Percentiles rank a stretch among this genome's conserved stretches.
Evolutionary conservation across 2,329 filamentous ascomycete species (phyloP).

Genomic region (Zymoseptoria pseudotritici): DNA sequence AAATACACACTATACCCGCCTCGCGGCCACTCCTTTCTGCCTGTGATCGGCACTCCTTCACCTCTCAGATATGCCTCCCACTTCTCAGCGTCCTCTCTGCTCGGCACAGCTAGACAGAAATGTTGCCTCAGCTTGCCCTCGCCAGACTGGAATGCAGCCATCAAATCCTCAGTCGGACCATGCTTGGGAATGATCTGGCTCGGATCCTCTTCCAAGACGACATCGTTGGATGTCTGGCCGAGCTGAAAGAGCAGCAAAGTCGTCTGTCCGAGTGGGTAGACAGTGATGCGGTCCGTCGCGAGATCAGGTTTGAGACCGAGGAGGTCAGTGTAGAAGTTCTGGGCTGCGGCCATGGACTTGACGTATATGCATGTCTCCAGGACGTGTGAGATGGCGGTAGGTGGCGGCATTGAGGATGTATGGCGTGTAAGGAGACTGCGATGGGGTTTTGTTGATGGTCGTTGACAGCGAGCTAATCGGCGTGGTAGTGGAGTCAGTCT

Average conservation of each 20-base stretch:
- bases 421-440: not conserved
- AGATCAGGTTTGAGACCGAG: conserved; percentile 6
- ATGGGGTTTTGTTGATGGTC: not conserved
- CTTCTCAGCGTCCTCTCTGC: conserved; percentile 3
- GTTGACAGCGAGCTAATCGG: not conserved
- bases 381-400: conserved; percentile 8
- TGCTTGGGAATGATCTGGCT: conserved; percentile 7
- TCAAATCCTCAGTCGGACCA: conserved; percentile 1
- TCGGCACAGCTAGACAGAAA: conserved; percentile 8
- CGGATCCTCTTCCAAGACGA: conserved; percentile 1
- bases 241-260: conserved; percentile 9
- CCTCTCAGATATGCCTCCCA: conserved; percentile 6
- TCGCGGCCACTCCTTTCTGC: conserved; percentile 8
- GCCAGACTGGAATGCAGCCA: conserved; percentile 1
- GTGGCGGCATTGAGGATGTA: not conserved
- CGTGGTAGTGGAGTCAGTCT: not conserved
- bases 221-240: conserved; percentile 5
- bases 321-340: conserved; percentile 6
- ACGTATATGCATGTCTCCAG: conserved; percentile 10
- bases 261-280: conserved; percentile 7
- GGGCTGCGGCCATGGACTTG: conserved; percentile 4
- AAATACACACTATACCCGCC: conserved; percentile 13
- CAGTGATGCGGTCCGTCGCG: conserved; percentile 6
- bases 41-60: conserved; percentile 1
- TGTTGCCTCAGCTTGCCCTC: conserved; percentile 5